phyloP scores from a whole-genome alignment of 2,329 filamentous ascomycete genomes.

The Pyrenochaeta sp. region DNA sequence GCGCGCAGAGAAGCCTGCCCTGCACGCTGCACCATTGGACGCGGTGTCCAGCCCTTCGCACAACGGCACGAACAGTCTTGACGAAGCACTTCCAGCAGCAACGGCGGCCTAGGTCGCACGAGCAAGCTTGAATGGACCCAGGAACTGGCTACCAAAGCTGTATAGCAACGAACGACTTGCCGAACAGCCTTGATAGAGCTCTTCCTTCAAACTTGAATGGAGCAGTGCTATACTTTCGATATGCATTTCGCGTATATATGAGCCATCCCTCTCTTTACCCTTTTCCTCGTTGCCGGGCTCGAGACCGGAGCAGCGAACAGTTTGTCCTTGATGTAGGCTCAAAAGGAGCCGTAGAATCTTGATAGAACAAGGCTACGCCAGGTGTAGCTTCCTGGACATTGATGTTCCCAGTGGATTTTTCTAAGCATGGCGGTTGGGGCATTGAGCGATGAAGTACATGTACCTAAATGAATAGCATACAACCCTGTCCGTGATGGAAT shows the following conservation, averaged over 20 bases:
- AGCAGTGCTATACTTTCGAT: not conserved
- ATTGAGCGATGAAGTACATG: constrained; percentile 27
- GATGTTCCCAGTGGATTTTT: constrained; percentile 19
- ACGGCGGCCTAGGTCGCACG: constrained; percentile 18
- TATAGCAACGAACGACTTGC: not conserved
- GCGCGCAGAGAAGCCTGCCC: constrained; percentile 71
- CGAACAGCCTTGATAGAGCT: not conserved
- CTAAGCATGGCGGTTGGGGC: constrained; percentile 20
- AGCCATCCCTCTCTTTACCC: not conserved
- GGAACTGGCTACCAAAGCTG: not conserved
- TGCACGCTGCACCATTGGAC: constrained; percentile 88
- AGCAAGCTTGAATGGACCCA: not conserved
- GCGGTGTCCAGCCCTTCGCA: constrained; percentile 60
- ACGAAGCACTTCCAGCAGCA: constrained; percentile 27
- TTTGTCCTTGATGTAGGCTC: not conserved
- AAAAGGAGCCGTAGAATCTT: not conserved
- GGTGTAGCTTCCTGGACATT: not conserved
- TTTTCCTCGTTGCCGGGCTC: not conserved
- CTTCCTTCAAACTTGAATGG: not conserved
- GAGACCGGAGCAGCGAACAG: not conserved
- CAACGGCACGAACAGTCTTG: constrained; percentile 34
- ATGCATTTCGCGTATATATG: not conserved
- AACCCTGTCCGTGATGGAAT: constrained; percentile 14
- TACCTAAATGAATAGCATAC: constrained; percentile 29
- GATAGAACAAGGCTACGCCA: not conserved